phyloP scores from a whole-genome alignment of 2,329 filamentous ascomycete genomes.

The Talaromyces sp. region DNA sequence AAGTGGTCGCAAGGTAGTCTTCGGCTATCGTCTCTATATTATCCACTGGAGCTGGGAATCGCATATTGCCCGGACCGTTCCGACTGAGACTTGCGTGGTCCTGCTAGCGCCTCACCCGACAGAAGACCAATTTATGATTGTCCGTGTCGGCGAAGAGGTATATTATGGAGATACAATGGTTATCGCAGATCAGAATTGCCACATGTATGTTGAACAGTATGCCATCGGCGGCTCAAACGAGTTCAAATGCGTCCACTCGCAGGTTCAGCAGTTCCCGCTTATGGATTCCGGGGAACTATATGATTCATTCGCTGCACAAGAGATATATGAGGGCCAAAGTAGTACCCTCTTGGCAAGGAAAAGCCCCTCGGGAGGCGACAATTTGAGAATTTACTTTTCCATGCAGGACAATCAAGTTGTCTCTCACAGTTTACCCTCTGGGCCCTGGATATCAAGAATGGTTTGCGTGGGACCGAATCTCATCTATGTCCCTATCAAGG shows the following conservation, averaged over 20 bases:
- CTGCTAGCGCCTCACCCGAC: constrained; percentile 20
- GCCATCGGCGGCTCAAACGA: background rate
- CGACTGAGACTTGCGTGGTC: constrained; percentile 6
- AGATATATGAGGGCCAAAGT: constrained; percentile 5
- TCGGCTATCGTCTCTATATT: constrained; percentile 21
- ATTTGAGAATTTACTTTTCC: background rate
- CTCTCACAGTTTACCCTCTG: background rate
- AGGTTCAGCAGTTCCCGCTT: background rate
- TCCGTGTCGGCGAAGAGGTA: constrained; percentile 10
- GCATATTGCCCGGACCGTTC: constrained; percentile 17
- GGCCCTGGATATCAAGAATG: background rate
- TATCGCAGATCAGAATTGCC: background rate
- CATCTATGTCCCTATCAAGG: background rate
- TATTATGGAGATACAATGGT: background rate
- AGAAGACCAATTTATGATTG: constrained; percentile 19
- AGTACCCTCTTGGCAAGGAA: background rate
- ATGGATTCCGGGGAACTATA: background rate
- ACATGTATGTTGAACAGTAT: background rate
- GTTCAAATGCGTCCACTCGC: background rate
- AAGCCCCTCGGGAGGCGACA: background rate
- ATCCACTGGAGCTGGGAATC: constrained; percentile 28
- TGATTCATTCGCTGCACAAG: background rate
- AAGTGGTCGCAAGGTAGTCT: constrained; percentile 24
- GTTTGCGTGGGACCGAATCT: background rate
- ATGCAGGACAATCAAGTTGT: background rate